Base-by-base conservation (phyloP, 2,329 filamentous ascomycete species). In the Xylariaceae sp. region DNA sequence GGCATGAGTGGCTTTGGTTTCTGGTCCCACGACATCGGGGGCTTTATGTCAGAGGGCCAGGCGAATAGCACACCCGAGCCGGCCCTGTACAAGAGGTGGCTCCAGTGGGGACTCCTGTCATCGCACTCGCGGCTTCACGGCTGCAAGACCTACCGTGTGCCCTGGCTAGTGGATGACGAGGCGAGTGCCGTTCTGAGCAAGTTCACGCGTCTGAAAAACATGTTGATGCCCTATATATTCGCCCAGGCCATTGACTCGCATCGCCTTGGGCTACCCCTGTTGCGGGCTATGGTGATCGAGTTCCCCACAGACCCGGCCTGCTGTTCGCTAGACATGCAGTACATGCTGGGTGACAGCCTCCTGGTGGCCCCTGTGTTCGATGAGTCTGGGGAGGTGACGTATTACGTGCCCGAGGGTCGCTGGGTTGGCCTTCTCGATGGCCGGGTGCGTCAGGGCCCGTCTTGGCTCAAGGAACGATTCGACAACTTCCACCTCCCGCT, bases 81-180 rank as follows among this genome's bases (percentile, higher is more conserved):
- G 14, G 29, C 29, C 29, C 15, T 31, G 13, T 31, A 31, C 11
- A 31, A 31, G 14, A 14, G 29, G 14, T 31, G 29, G 29, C 29
- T 31, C 17, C 29, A 31, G 29, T 31, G n/a, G n/a, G 29, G 29
- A 5, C 29, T 31, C 13, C 29, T 31, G 15, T 31, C 29, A 15
- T 31, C 29, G 29, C 29, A 31, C 14, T 31, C 29, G 29, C 29
- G 29, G 17, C 29, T 31, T 31, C 29, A 31, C 17, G 29, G 29
- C 29, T 14, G 7, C 6, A 31, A 31, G 14, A 31, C 29, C 6
- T 31, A 31, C 29, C 29, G 29, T 17, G 29, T 31, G 12, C 29
- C 29, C 17, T 31, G 29, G 29, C n/a, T 31, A 15, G 29, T 31
- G 9, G 29, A 31, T 15, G 29, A 31, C 29, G 29, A 31, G 14